Conservation (phyloP, 805 yeast species). For the Metschnikowia continentalis region DNA sequence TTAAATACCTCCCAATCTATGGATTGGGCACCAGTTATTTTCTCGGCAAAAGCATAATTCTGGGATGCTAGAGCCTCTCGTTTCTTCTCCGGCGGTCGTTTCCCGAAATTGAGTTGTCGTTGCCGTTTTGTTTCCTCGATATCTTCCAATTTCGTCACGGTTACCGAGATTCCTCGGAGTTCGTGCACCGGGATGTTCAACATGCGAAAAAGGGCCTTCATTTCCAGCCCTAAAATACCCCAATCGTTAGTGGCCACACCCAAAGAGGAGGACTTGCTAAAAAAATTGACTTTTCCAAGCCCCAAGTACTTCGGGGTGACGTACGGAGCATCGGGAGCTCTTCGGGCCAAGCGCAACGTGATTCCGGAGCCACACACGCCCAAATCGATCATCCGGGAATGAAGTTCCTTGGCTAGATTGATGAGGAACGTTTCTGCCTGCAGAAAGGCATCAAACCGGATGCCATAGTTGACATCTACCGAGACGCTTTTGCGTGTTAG, state of each 20-base stretch:
- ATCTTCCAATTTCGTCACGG: constrained; percentile 55
- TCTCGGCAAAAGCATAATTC: constrained; percentile 13
- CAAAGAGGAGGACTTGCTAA: constrained; percentile 53
- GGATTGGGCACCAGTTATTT: constrained; percentile 19
- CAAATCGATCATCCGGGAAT: constrained; percentile 45
- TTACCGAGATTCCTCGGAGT: constrained; percentile 74
- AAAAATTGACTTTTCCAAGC: constrained; percentile 71
- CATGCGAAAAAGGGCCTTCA: constrained; percentile 51
- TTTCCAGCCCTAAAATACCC: constrained; percentile 59
- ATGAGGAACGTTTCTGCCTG: constrained; percentile 66
- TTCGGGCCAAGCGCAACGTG: constrained; percentile 59
- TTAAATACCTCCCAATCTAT: constrained; percentile 64
- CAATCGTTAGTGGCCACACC: constrained; percentile 58
- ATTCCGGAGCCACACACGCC: constrained; percentile 52
- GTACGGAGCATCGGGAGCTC: constrained; percentile 65
- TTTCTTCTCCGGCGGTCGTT: neutral
- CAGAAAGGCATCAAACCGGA: constrained; percentile 56
- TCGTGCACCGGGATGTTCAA: constrained; percentile 61
- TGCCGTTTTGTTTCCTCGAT: constrained; percentile 21
- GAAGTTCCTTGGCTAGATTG: constrained; percentile 56
- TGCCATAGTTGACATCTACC: constrained; percentile 89
- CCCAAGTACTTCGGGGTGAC: constrained; percentile 80
- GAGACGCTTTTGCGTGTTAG: constrained; percentile 72
- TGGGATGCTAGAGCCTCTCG: constrained; percentile 3
- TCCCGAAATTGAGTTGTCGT: constrained; percentile 10